Percentiles rank a stretch among this genome's conserved stretches.
Conservation (phyloP, 2,329 filamentous ascomycete genomes). For the Lecanosticta acicola region DNA sequence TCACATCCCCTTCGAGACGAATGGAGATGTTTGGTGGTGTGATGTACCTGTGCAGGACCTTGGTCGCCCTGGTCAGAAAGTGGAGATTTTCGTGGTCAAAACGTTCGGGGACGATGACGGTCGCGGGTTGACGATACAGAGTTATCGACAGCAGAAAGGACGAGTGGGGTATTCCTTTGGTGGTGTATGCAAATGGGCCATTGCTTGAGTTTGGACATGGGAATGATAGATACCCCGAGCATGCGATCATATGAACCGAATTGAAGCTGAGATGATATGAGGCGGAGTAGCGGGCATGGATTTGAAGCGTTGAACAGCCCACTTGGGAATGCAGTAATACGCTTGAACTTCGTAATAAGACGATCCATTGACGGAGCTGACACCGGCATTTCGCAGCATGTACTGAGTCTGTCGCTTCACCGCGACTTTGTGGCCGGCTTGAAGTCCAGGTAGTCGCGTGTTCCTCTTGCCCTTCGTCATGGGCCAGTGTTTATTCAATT, state of each 20-base stretch:
- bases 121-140: conserved; percentile 46
- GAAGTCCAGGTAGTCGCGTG: too few species aligned
- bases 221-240: conserved; percentile 5
- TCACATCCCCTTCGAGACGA: conserved; percentile 63
- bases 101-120: conserved; percentile 47
- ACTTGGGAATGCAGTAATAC: conserved; percentile 12
- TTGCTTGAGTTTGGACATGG: conserved; percentile 33
- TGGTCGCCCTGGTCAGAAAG: conserved; percentile 61
- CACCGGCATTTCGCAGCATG: too few species aligned
- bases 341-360: conserved; percentile 7
- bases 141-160: conserved; percentile 46
- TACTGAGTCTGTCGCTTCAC: too few species aligned
- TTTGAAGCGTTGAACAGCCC: neutral
- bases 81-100: conserved; percentile 60
- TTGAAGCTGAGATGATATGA: neutral
- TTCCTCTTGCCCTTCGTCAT: neutral
- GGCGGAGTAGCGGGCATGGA: neutral
- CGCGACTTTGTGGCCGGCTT: too few species aligned
- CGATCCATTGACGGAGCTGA: too few species aligned
- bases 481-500: neutral
- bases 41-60: conserved; percentile 63
- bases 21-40: conserved; percentile 77
- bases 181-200: conserved; percentile 51
- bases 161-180: conserved; percentile 45
- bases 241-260: neutral